Base-by-base conservation (phyloP, 2,329 filamentous ascomycete genomes). In the Curvularia verruculosa region DNA sequence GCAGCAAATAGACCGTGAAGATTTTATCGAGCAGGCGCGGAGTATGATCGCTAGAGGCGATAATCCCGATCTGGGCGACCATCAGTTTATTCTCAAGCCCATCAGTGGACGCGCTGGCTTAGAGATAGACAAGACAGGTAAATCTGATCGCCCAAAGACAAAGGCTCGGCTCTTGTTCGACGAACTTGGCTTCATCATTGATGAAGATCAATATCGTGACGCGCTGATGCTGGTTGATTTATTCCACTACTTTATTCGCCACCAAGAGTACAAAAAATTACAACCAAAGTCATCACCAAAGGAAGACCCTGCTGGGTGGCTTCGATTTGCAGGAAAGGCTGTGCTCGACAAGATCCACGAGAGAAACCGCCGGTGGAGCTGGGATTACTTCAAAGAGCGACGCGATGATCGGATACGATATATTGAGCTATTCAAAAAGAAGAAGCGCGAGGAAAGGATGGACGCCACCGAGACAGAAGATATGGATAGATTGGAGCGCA, bases 221-320 rank as follows among this genome's bases (percentile, higher is more conserved):
- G 92, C 89, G 5, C 80, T 99, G 56, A 99, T 99, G 95, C 90
- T 99, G 81, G 90, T 98, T 1, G 95, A 99, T 73, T 82, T 98
- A 2, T 99, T 99, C 81, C 95, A 99, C 76, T 98, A 96, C 78
- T 99, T 98, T 76, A 90, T 97, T 67, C 89, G 94, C 29, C 95
- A 99, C 65, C 95, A 98, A 75, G 94, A 99, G 75, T 97, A 98
- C 80, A 96, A 96, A 74, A 94, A 89, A 68, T 83, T 92, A 56
- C 92, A 96, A 68, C 95, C 95, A 3, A 95, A 96, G 72, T 88
- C 88, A 56, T 84, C 85, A 0, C 90, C 92, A 0, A 96, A 92
- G 72, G 91, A 98, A 75, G 91, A 98, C 67, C 94, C 95, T 13
- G 86, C 87, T 36, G 95, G 94, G 0, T 99, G 95, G 95, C 81